A percentile compares a stretch with the other conserved stretches of the same genome.
Conservation (phyloP, 257 asterid genomes). For the Penstemon eatonii region DNA sequence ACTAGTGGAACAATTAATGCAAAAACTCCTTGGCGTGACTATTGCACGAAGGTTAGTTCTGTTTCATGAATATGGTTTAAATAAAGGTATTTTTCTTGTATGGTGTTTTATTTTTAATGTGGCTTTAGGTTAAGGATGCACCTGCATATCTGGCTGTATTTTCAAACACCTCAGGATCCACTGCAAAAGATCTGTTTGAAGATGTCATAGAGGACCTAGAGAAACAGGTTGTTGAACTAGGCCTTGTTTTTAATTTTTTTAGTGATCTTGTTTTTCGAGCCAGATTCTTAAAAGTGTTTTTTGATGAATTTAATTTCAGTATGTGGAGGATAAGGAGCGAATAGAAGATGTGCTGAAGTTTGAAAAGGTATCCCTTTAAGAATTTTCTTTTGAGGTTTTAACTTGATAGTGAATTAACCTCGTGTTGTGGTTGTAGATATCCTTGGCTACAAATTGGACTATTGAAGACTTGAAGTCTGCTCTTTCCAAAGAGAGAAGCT, state of each 20-base stretch:
- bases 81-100: neutral
- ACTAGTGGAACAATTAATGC: constrained; percentile 64
- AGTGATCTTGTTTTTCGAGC: constrained; percentile 3
- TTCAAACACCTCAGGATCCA: constrained; percentile 78
- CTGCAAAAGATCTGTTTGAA: constrained; percentile 80
- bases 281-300: neutral
- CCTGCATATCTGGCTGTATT: constrained; percentile 80
- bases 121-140: constrained; percentile 73
- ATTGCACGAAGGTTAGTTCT: constrained; percentile 64
- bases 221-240: constrained; percentile 58
- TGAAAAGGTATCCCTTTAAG: constrained; percentile 58
- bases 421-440: constrained; percentile 43
- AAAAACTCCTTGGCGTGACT: constrained; percentile 85
- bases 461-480: constrained; percentile 70
- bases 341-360: constrained; percentile 66
- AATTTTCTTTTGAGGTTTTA: constrained; percentile 18
- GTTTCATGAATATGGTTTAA: constrained; percentile 18
- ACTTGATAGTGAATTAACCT: constrained; percentile 10
- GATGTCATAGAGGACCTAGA: constrained; percentile 88
- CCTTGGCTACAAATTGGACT: constrained; percentile 61
- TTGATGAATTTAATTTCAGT: constrained; percentile 55
- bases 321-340: constrained; percentile 73
- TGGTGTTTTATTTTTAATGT: constrained; percentile 23
- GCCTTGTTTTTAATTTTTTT: neutral
- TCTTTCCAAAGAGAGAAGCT: constrained; percentile 43